These are phyloP conservation scores for Talaromyces adpressus DNA, from an alignment of 495 filamentous ascomycete genomes.

Conservation along the genomic window DNA sequence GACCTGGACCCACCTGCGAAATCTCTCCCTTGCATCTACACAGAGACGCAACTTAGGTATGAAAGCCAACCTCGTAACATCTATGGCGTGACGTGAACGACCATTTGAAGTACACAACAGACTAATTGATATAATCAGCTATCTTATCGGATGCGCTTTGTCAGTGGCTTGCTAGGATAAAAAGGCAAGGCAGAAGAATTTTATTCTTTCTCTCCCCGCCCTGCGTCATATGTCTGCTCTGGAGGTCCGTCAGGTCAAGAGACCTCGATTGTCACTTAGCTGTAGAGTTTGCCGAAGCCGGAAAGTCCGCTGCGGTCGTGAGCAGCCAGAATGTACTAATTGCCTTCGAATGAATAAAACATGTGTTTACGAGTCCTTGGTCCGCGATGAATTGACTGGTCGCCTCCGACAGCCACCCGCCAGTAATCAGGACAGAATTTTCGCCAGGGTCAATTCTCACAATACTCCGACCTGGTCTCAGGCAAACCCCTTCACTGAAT, in stretches of 20 bases:
- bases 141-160: too few species aligned
- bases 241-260: conserved; percentile 12
- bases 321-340: conserved; percentile 19
- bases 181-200: too few species aligned
- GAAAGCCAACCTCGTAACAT: too few species aligned
- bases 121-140: too few species aligned
- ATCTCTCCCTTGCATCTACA: too few species aligned
- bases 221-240: not conserved
- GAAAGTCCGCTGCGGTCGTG: conserved; percentile 21
- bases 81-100: too few species aligned
- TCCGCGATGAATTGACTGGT: conserved; percentile 10
- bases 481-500: not conserved
- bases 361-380: conserved; percentile 13
- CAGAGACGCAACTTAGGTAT: too few species aligned
- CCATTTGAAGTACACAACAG: too few species aligned
- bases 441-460: not conserved
- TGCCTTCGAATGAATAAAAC: conserved; percentile 16
- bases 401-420: not conserved
- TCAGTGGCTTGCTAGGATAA: too few species aligned
- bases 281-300: conserved; percentile 20
- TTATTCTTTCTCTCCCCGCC: too few species aligned
- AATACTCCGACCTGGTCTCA: not conserved
- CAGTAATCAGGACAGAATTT: not conserved
- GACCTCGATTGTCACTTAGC: conserved; percentile 17
- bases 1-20: too few species aligned